Conservation (phyloP, 1,284 basidiomycete genomes). For the Leccinum subrobustum region DNA sequence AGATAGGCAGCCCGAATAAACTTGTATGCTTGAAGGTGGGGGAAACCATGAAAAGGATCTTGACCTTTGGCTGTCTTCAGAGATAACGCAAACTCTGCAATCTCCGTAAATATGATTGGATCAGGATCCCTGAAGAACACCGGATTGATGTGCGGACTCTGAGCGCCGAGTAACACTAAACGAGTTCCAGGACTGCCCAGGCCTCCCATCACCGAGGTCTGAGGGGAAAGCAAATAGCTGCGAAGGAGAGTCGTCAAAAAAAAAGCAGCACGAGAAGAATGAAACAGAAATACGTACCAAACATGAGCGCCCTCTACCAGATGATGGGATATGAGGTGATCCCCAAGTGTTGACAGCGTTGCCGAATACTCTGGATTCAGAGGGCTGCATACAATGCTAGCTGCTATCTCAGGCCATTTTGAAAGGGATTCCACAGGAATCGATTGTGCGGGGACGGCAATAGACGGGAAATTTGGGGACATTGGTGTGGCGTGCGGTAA, state of each 20-base stretch:
- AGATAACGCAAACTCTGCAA: conserved; percentile 89
- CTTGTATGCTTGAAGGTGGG: conserved; percentile 88
- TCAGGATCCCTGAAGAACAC: conserved; percentile 74
- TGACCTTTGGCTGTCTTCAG: conserved; percentile 79
- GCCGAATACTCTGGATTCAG: conserved; percentile 62
- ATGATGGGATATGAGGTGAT: conserved; percentile 71
- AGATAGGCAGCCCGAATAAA: conserved; percentile 77
- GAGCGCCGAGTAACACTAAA: conserved; percentile 65
- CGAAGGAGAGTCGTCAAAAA: conserved; percentile 5
- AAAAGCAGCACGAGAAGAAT: conserved; percentile 3
- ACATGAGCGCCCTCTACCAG: conserved; percentile 87
- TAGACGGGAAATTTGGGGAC: conserved; percentile 60
- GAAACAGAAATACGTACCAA: conserved; percentile 55
- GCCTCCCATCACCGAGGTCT: conserved; percentile 76
- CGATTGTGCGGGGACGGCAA: conserved; percentile 37
- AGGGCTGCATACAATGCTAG: conserved; percentile 81
- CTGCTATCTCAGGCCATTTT: conserved; percentile 85
- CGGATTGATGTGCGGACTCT: conserved; percentile 50
- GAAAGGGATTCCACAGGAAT: conserved; percentile 59
- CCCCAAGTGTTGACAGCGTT: conserved; percentile 87
- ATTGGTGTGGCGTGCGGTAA: conserved; percentile 52
- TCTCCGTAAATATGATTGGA: conserved; percentile 85
- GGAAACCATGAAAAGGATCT: conserved; percentile 80
- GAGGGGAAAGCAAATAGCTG: conserved; percentile 88
- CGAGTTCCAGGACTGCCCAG: conserved; percentile 60